Base-by-base conservation (phyloP, 495 filamentous ascomycete genomes). In the Chaetomidium leptoderma region DNA sequence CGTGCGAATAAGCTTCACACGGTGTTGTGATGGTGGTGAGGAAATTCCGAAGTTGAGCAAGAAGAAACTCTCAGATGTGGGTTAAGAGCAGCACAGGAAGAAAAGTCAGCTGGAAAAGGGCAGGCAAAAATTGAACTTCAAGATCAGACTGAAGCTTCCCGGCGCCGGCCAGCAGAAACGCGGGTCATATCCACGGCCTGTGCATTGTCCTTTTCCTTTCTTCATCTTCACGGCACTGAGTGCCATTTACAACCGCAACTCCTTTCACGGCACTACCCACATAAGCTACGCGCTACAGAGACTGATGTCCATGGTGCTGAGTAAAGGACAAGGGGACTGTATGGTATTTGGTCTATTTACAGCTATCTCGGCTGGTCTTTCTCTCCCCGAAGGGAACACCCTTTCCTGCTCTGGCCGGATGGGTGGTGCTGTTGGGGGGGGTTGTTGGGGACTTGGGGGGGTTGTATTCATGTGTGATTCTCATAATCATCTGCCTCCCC, bases 341-440 rank as follows among this genome's bases (percentile, higher is more conserved):
- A 45, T 63, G 60, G 14, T 63, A 57, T 59, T 57, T 63, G 13
- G 36, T 64, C 64, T 66, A 64, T 66, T 37, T 66, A 60, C 60
- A 59, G 40, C 58, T 58, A 53, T 53, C 8, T 9, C 32, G 23
- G 53, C 45, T 58, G 54, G 13, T 54, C 53, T 55, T 46, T 45
- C 1, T 21, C 33, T 46, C 30, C 33, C 44, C 35, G 9, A 50
- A 62, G 30, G 43, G 43, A 44, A 26, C 14, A 13, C 21, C 37
- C 44, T 24, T 24, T 55, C 51, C 49, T 26, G 10, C 21, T 55
- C 45, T 26, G 36, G 16, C 51, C 37, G 36, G 46, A 19, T 36
- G 51, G 45, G 26, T 19, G 33, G 9, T 46, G 49, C 6, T 44
- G 37, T 24, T 47, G 26, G 49, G 44, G 16, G 46, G 26, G 37